Conservation (phyloP, 768 basidiomycete species). For the Suillus weaverae region DNA sequence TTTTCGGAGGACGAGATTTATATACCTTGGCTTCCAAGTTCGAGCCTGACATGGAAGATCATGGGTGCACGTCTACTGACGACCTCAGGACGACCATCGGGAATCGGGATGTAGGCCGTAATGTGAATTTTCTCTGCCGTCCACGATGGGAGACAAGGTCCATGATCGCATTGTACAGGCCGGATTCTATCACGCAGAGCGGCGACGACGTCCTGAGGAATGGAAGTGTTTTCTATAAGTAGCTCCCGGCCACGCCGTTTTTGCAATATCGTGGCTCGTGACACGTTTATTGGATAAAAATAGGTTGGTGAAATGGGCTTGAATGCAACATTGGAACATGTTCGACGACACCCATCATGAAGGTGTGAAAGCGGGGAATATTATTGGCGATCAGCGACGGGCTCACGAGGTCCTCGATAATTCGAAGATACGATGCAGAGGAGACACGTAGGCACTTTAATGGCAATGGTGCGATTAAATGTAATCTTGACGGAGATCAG, state of each 20-base stretch:
- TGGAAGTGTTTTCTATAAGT: background rate
- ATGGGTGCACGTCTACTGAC: slow-evolving; percentile 6
- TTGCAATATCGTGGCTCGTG: background rate
- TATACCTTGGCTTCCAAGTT: background rate
- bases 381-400: background rate
- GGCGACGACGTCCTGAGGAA: background rate
- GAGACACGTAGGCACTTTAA: background rate
- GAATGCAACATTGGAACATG: background rate
- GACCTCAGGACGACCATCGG: background rate
- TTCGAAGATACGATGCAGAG: background rate
- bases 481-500: background rate
- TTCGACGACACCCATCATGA: background rate
- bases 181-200: background rate
- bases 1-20: background rate
- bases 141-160: background rate
- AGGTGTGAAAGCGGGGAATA: slow-evolving; percentile 3
- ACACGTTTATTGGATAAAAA: background rate
- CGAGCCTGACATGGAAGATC: background rate
- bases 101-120: background rate
- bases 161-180: background rate
- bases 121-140: background rate
- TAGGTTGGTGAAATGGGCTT: background rate
- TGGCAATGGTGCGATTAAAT: background rate
- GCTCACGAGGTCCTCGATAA: background rate
- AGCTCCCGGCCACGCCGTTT: background rate